Conservation (phyloP, 129 eudicot species). For the Escallonia herrerae region DNA sequence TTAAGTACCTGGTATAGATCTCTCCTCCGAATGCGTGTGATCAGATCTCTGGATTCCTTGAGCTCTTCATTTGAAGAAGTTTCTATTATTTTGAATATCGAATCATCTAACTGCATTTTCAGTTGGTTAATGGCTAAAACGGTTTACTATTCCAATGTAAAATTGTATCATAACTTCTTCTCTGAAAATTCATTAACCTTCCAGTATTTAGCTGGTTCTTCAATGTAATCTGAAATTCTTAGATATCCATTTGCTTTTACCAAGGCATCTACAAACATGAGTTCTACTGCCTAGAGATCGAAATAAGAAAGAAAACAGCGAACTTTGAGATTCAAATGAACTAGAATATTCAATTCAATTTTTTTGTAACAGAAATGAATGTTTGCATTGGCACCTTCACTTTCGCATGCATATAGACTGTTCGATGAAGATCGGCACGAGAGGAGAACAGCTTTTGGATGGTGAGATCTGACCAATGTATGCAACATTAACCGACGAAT, state of each 20-base stretch:
- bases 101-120: constrained; percentile 71
- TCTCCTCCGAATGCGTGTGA: constrained; percentile 65
- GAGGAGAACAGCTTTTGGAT: constrained; percentile 71
- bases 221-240: constrained; percentile 33
- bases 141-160: constrained; percentile 1
- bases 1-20: constrained; percentile 67
- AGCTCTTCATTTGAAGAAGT: constrained; percentile 45
- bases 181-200: constrained; percentile 34
- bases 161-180: no score
- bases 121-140: neutral
- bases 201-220: constrained; percentile 83
- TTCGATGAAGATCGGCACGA: constrained; percentile 89
- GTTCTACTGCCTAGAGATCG: constrained; percentile 67
- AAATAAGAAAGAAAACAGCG: neutral
- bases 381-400: constrained; percentile 57
- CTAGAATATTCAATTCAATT: no score
- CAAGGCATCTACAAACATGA: constrained; percentile 88
- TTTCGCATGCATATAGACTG: constrained; percentile 88
- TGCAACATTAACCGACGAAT: constrained; percentile 7
- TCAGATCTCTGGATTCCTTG: constrained; percentile 74
- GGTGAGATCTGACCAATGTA: constrained; percentile 58
- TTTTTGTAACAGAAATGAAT: neutral
- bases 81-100: constrained; percentile 72
- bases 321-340: neutral
- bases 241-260: constrained; percentile 58